Evolutionary conservation across 371 early-diverging fungal species (phyloP).

Genomic region (Zopfochytrium polystomum): DNA sequence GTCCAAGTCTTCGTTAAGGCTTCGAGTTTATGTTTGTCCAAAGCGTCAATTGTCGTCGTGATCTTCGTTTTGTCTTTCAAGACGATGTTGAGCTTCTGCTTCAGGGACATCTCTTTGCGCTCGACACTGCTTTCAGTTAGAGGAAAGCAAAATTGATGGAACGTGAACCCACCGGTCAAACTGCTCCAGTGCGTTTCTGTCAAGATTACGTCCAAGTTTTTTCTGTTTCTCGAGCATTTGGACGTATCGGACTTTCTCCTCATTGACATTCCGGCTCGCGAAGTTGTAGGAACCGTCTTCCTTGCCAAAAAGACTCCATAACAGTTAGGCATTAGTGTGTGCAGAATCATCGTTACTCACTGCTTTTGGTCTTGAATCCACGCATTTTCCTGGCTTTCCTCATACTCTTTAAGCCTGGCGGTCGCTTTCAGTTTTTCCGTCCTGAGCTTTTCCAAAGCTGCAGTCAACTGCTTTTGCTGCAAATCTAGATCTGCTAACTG

Average conservation of each 20-base stretch:
- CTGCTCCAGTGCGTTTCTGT: conserved; percentile 91
- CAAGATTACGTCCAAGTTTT: conserved; percentile 79
- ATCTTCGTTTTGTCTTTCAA: conserved; percentile 91
- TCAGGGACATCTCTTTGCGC: conserved; percentile 79
- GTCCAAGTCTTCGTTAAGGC: conserved; percentile 85
- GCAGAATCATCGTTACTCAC: conserved; percentile 54
- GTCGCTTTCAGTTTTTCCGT: background rate
- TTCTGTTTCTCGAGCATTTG: conserved; percentile 73
- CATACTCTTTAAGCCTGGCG: conserved; percentile 2
- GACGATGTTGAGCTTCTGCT: conserved; percentile 85
- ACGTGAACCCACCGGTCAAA: conserved; percentile 69
- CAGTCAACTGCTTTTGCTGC: background rate
- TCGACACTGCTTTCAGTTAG: conserved; percentile 60
- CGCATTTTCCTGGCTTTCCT: conserved; percentile 50
- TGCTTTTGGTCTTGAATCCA: conserved; percentile 86
- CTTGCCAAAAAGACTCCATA: conserved; percentile 70
- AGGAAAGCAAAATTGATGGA: background rate
- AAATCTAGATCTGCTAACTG: background rate
- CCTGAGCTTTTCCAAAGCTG: background rate
- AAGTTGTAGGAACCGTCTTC: conserved; percentile 79
- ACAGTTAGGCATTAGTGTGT: background rate
- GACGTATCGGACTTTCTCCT: conserved; percentile 65
- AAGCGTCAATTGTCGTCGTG: conserved; percentile 81
- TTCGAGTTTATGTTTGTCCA: conserved; percentile 89
- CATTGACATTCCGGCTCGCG: conserved; percentile 61